phyloP scores from a whole-genome alignment of 2,329 filamentous ascomycete genomes.

The Fusarium azukiicola region DNA sequence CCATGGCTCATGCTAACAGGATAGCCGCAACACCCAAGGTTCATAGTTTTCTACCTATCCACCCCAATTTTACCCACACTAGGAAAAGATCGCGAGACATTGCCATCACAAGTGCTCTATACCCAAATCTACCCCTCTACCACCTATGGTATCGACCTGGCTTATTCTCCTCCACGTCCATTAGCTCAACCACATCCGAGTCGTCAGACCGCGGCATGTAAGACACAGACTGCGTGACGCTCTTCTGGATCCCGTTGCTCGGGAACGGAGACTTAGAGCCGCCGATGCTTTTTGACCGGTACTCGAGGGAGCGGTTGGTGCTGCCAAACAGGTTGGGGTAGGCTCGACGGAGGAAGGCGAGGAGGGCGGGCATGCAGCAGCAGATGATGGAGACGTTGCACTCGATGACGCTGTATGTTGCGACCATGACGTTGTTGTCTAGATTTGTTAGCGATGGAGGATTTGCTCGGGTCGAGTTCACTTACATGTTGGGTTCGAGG shows the following conservation, averaged over 20 bases:
- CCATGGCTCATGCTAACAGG: too few relatives aligned
- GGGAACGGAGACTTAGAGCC: conserved; percentile 10
- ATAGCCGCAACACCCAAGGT: neutral
- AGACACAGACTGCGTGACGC: conserved; percentile 15
- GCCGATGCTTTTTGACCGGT: neutral
- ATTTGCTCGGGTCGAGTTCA: rapidly evolving
- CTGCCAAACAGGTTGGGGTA: conserved; percentile 17
- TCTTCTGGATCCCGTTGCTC: conserved; percentile 8
- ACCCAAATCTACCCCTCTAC: neutral
- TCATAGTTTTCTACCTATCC: neutral
- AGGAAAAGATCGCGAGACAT: neutral
- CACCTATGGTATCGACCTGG: conserved; percentile 6
- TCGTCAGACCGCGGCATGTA: conserved; percentile 19
- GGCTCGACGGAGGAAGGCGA: conserved; percentile 3
- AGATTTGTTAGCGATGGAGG: neutral
- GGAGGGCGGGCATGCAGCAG: conserved; percentile 12
- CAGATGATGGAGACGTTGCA: conserved; percentile 23
- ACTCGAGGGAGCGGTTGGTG: conserved; percentile 21
- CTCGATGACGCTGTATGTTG: conserved; percentile 23
- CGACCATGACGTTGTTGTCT: conserved; percentile 27
- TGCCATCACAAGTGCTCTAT: neutral
- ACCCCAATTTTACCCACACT: neutral
- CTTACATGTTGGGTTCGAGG: conserved; percentile 16
- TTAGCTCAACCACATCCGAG: conserved; percentile 15
- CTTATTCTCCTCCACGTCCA: conserved; percentile 21